phyloP scores from a whole-genome alignment of 176 grass and related monocot genomes.

The Aegilops speltoides region DNA sequence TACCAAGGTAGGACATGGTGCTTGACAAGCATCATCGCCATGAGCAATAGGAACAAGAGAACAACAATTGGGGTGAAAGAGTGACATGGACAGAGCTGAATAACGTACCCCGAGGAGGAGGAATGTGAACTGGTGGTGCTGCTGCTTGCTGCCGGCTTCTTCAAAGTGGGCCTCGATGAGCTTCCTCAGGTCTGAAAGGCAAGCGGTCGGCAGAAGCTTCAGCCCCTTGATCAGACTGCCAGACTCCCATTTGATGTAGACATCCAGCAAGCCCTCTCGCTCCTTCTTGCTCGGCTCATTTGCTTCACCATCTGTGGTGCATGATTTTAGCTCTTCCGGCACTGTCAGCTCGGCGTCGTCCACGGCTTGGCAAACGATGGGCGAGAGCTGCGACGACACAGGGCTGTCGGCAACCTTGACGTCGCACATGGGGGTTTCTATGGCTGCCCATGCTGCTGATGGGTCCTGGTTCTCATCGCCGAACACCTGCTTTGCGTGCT shows the following conservation, averaged over 20 bases:
- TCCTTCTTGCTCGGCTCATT: conserved; percentile 29
- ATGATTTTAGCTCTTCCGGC: conserved; percentile 23
- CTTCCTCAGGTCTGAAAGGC: conserved; percentile 63
- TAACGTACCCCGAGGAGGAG: conserved; percentile 83
- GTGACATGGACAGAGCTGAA: not conserved
- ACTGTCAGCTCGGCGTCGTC: conserved; percentile 2
- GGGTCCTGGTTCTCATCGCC: conserved; percentile 59
- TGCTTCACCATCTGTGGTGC: conserved; percentile 13
- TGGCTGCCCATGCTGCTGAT: conserved; percentile 19
- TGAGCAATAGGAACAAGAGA: conserved; percentile 21
- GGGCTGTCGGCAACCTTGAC: conserved; percentile 52
- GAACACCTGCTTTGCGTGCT: conserved; percentile 2
- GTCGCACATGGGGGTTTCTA: conserved; percentile 36
- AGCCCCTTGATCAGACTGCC: conserved; percentile 68
- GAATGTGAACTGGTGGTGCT: conserved; percentile 68
- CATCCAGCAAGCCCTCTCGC: conserved; percentile 46
- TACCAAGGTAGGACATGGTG: not conserved
- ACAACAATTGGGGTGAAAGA: not conserved
- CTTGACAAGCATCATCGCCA: not conserved
- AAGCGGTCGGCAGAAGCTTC: conserved; percentile 50
- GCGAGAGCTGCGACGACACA: conserved; percentile 35
- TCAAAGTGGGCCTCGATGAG: conserved; percentile 62
- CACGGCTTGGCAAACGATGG: conserved; percentile 49
- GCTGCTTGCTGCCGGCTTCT: conserved; percentile 53
- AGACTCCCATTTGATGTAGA: conserved; percentile 95